These are phyloP conservation scores for Obba rivulosa DNA, from an alignment of 768 basidiomycete species.

Conservation along the genomic window DNA sequence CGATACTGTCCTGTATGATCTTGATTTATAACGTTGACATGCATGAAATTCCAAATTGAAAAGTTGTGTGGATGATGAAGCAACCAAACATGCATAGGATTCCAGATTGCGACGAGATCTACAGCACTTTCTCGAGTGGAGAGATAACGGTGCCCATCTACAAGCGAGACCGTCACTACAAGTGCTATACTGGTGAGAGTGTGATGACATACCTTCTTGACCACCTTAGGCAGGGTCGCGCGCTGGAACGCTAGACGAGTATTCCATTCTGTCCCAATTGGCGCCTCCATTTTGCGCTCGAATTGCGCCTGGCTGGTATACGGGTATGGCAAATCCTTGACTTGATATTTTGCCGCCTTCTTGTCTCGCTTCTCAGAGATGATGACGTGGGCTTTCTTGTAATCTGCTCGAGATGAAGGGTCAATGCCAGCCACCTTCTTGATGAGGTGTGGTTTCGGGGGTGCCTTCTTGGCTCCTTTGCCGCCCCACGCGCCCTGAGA, in stretches of 20 bases:
- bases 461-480: constrained; percentile 52
- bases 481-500: constrained; percentile 90
- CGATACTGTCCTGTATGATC: neutral
- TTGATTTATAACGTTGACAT: neutral
- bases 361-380: constrained; percentile 95
- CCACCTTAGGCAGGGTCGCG: constrained; percentile 77
- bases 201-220: constrained; percentile 65
- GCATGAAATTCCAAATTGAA: neutral
- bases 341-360: constrained; percentile 84
- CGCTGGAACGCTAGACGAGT: constrained; percentile 80
- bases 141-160: constrained; percentile 70
- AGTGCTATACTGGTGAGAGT: neutral
- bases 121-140: constrained; percentile 49
- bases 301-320: constrained; percentile 93
- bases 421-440: constrained; percentile 82
- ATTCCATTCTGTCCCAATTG: constrained; percentile 92
- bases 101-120: neutral
- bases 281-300: constrained; percentile 75
- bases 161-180: neutral
- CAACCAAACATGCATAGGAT: neutral
- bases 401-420: constrained; percentile 76
- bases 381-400: constrained; percentile 82
- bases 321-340: constrained; percentile 90
- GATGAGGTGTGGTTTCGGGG: constrained; percentile 66
- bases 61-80: neutral